Percentiles rank a stretch among this genome's conserved stretches.
Evolutionary conservation across 371 early-diverging fungal genomes (phyloP).

Genomic region (Haplosporangium sp.): DNA sequence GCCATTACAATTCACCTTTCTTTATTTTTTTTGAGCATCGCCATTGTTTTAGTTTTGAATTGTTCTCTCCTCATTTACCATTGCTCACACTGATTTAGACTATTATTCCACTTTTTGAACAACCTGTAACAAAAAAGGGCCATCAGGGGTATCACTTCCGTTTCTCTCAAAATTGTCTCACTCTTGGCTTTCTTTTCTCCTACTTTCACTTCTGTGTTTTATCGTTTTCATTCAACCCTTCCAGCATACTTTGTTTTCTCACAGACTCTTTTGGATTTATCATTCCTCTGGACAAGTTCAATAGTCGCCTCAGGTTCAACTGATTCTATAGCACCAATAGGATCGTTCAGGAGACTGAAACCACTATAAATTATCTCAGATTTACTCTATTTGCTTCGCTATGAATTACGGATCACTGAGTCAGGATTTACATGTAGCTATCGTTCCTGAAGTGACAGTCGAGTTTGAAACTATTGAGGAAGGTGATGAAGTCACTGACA

Average conservation of each 20-base stretch:
- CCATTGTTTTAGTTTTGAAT: conserved; percentile 6
- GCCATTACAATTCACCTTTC: neutral
- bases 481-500: neutral
- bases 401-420: conserved; percentile 6
- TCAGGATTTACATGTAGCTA: conserved; percentile 18
- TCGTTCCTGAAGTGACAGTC: conserved; percentile 23
- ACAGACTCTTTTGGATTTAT: no score
- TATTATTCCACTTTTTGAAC: neutral
- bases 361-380: neutral
- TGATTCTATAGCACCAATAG: neutral
- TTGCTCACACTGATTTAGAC: no score
- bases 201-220: neutral
- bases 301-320: neutral
- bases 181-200: neutral
- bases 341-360: neutral
- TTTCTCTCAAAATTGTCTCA: neutral
- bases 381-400: neutral
- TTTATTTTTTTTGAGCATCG: neutral
- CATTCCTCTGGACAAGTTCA: no score
- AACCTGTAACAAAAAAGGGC: no score
- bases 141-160: neutral
- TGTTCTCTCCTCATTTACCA: neutral
- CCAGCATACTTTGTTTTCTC: neutral
- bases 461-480: conserved; percentile 24
- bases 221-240: neutral